Conservation (phyloP, 1,284 basidiomycete genomes). For the Cryptococcus amylolentus region DNA sequence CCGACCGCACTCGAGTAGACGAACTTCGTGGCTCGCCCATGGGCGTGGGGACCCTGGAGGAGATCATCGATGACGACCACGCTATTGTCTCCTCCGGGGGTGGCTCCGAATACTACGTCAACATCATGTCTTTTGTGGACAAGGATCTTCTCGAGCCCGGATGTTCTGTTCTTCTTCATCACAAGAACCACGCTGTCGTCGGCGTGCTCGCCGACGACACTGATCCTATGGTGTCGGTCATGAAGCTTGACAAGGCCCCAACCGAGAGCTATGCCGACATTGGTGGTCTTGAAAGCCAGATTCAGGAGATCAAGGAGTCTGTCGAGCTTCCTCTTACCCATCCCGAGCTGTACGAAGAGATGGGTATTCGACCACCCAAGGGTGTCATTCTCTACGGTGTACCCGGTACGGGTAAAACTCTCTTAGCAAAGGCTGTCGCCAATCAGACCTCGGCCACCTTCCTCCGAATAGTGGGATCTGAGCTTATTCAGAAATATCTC, state of each 20-base stretch:
- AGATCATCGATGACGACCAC: constrained; percentile 99
- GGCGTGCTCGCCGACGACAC: constrained; percentile 94
- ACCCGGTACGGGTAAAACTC: constrained; percentile 96
- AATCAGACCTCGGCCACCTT: constrained; percentile 99
- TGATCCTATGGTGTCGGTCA: constrained; percentile 97
- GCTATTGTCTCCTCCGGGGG: constrained; percentile 94
- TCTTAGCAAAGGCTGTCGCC: constrained; percentile 96
- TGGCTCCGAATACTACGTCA: constrained; percentile 96
- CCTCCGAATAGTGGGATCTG: constrained; percentile 94
- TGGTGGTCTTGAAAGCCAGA: constrained; percentile 93
- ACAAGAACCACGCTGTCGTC: constrained; percentile 93
- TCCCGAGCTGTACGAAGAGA: constrained; percentile 98
- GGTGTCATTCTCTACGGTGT: constrained; percentile 99
- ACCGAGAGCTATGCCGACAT: constrained; percentile 99
- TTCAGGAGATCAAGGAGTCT: constrained; percentile 99
- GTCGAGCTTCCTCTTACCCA: constrained; percentile 97
- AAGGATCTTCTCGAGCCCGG: constrained; percentile 97
- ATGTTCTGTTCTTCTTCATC: constrained; percentile 91
- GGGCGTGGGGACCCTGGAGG: constrained; percentile 95
- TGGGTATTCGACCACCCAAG: constrained; percentile 98
- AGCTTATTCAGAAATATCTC: constrained; percentile 98
- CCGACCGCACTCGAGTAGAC: constrained; percentile 90
- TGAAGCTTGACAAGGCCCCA: constrained; percentile 98
- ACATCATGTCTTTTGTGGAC: constrained; percentile 98
- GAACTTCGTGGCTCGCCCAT: constrained; percentile 93